Percentiles rank a stretch among this genome's conserved stretches.
Evolutionary conservation across 2,329 filamentous ascomycete genomes (phyloP).

Genomic region (Fusarium buxicola): DNA sequence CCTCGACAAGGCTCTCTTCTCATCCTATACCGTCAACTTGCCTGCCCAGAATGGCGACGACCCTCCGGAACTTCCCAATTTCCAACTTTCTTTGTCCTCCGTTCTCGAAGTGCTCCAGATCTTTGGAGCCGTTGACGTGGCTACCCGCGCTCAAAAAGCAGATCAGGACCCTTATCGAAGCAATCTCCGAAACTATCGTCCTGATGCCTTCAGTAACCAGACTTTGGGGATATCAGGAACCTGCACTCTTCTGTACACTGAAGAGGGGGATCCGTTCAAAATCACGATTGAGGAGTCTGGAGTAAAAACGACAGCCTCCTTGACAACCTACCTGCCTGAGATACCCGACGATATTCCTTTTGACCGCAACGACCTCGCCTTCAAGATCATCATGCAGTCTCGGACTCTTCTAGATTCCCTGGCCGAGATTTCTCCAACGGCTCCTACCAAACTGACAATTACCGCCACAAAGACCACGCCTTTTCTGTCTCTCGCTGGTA

Average conservation of each 20-base stretch:
- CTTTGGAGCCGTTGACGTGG: conserved; percentile 83
- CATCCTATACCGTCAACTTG: conserved; percentile 79
- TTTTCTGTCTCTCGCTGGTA: conserved; percentile 78
- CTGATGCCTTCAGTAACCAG: conserved; percentile 85
- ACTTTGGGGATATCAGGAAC: conserved; percentile 86
- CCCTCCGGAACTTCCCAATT: conserved; percentile 68
- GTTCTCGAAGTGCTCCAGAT: conserved; percentile 96
- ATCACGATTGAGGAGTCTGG: conserved; percentile 88
- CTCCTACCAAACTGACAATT: conserved; percentile 78
- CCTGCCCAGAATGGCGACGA: conserved; percentile 53
- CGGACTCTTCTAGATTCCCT: conserved; percentile 78
- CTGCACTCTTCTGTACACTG: conserved; percentile 83
- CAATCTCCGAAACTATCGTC: conserved; percentile 70
- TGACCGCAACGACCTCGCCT: conserved; percentile 79
- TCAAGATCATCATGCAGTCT: conserved; percentile 96
- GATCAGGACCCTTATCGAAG: conserved; percentile 71
- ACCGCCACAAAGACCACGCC: conserved; percentile 72
- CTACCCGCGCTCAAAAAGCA: conserved; percentile 66
- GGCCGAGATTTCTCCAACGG: conserved; percentile 75
- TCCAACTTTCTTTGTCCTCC: conserved; percentile 87
- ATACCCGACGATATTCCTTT: conserved; percentile 86
- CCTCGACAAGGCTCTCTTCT: conserved; percentile 89
- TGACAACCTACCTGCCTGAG: conserved; percentile 88
- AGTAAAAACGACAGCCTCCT: conserved; percentile 88
- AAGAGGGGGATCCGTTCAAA: conserved; percentile 81